Conservation (phyloP, 305 asterid genomes). For the Fraxinus angustifolia region DNA sequence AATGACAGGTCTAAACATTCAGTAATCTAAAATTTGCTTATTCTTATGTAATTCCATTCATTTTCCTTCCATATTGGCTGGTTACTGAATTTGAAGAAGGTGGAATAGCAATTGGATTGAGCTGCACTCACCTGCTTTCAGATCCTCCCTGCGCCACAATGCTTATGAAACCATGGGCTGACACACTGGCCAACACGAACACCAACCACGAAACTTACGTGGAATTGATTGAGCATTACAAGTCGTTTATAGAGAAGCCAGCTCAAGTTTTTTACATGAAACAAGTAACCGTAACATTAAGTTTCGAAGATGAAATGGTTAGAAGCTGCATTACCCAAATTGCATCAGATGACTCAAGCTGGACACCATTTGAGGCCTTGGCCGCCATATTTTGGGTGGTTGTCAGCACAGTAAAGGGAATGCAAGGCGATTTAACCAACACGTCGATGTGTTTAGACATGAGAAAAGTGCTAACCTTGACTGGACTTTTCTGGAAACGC, state of each 20-base stretch:
- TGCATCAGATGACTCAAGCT: background rate
- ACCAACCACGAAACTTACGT: background rate
- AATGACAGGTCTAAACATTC: background rate
- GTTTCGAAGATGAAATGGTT: conserved; percentile 39
- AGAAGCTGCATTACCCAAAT: conserved; percentile 26
- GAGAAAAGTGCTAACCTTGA: conserved; percentile 32
- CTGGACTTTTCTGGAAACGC: conserved; percentile 41
- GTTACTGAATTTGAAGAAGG: conserved; percentile 55
- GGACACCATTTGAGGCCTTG: conserved; percentile 43
- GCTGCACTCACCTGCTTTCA: conserved; percentile 51
- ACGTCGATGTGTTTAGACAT: conserved; percentile 39
- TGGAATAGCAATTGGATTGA: conserved; percentile 52
- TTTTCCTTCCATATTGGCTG: conserved; percentile 17
- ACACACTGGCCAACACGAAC: conserved; percentile 18
- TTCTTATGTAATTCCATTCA: background rate
- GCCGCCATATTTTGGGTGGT: conserved; percentile 42
- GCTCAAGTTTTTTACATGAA: background rate
- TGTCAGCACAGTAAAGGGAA: conserved; percentile 39
- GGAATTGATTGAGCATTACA: conserved; percentile 37
- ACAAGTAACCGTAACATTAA: conserved; percentile 31
- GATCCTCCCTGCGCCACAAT: conserved; percentile 44
- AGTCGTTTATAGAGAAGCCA: conserved; percentile 20
- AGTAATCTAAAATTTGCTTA: background rate
- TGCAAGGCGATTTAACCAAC: conserved; percentile 14
- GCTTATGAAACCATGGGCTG: conserved; percentile 61